Evolutionary conservation across 129 eudicot species (phyloP).

Genomic region (Dittrichia graveolens): DNA sequence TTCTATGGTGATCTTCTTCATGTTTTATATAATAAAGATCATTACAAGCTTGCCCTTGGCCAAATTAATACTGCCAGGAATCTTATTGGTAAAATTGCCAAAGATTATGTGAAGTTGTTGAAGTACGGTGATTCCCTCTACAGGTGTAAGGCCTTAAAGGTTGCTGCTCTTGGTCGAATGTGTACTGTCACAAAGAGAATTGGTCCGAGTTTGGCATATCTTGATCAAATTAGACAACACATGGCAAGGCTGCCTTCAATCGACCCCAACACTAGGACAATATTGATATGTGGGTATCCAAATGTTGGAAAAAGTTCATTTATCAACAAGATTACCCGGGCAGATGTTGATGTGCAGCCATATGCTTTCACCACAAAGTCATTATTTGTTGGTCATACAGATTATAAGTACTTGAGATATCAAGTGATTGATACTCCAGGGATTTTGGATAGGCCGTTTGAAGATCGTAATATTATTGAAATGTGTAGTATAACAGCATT

Average conservation of each 20-base stretch:
- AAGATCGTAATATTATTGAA: slow-evolving; percentile 93
- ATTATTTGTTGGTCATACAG: slow-evolving; percentile 88
- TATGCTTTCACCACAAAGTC: slow-evolving; percentile 98
- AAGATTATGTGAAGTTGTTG: slow-evolving; percentile 83
- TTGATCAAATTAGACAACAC: slow-evolving; percentile 91
- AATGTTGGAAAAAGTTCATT: slow-evolving; percentile 97
- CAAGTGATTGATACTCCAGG: slow-evolving; percentile 98
- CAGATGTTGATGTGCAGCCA: slow-evolving; percentile 96
- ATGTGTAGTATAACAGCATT: slow-evolving; percentile 96
- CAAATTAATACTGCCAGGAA: slow-evolving; percentile 92
- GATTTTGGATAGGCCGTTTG: slow-evolving; percentile 88
- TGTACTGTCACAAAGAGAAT: slow-evolving; percentile 83
- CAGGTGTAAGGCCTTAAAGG: slow-evolving; percentile 81
- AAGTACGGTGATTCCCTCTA: slow-evolving; percentile 93
- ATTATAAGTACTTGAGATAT: slow-evolving; percentile 82
- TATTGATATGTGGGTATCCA: slow-evolving; percentile 93
- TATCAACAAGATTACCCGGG: slow-evolving; percentile 87
- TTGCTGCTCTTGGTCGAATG: slow-evolving; percentile 98
- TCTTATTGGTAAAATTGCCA: slow-evolving; percentile 72
- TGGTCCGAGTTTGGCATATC: slow-evolving; percentile 93
- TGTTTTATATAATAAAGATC: slow-evolving; percentile 89
- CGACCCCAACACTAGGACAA: slow-evolving; percentile 85
- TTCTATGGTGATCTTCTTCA: slow-evolving; percentile 91
- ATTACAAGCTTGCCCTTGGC: slow-evolving; percentile 95
- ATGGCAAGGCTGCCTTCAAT: slow-evolving; percentile 96